phyloP scores from a whole-genome alignment of 2,329 filamentous ascomycete genomes.

The Parastagonospora nodorum region DNA sequence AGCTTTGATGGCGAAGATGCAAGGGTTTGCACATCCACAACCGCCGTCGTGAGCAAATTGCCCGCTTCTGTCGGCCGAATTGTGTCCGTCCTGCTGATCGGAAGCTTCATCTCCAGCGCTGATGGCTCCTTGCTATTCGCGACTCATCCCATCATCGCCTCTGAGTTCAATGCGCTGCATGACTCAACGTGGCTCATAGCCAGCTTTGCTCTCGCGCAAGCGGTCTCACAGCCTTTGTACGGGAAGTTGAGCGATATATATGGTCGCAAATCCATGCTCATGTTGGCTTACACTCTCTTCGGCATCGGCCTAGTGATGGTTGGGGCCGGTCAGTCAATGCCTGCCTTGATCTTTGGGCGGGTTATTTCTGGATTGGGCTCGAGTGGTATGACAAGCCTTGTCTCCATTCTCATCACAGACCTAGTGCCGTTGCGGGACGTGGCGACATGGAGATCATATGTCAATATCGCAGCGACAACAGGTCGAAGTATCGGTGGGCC shows the following conservation, averaged over 20 bases:
- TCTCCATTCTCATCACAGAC: conserved; percentile 56
- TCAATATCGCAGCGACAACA: conserved; percentile 57
- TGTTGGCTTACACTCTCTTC: conserved; percentile 50
- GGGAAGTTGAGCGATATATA: conserved; percentile 54
- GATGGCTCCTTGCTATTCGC: conserved; percentile 70
- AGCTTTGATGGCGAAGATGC: conserved; percentile 15
- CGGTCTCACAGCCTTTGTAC: conserved; percentile 46
- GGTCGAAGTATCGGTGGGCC: conserved; percentile 59
- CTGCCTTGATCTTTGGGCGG: conserved; percentile 52
- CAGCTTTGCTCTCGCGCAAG: conserved; percentile 51
- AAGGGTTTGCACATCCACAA: conserved; percentile 2
- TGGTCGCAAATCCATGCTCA: conserved; percentile 49
- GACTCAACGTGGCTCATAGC: conserved; percentile 52
- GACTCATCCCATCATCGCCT: conserved; percentile 62
- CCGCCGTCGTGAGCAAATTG: not conserved
- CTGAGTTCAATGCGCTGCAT: conserved; percentile 51
- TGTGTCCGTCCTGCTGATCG: conserved; percentile 23
- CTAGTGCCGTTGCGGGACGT: conserved; percentile 56
- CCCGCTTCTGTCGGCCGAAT: conserved; percentile 15
- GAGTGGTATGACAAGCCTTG: conserved; percentile 62
- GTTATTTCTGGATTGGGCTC: conserved; percentile 67
- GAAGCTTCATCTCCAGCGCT: conserved; percentile 66
- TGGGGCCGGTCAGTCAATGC: conserved; percentile 15
- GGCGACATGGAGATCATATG: conserved; percentile 56
- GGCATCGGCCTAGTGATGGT: conserved; percentile 34